Conservation (phyloP, 208 protist species). For the Leishmania martiniquensis region DNA sequence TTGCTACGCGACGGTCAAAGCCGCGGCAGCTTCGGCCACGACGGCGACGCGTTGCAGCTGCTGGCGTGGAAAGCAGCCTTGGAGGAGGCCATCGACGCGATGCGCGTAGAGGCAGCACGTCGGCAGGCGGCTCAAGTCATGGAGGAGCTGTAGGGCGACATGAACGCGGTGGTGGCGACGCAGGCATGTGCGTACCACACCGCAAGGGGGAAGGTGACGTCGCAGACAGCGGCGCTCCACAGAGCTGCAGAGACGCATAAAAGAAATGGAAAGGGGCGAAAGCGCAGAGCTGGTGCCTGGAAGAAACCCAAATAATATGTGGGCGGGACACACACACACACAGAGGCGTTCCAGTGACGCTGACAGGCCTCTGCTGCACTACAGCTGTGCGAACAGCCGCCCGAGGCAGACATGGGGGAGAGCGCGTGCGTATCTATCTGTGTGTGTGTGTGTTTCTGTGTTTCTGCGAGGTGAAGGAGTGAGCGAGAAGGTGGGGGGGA, state of each 20-base stretch:
- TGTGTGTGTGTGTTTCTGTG: too few relatives aligned
- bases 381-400: background rate
- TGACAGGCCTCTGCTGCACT: background rate
- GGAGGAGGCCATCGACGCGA: slow-evolving; percentile 50
- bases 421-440: too few relatives aligned
- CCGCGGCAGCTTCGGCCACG: slow-evolving; percentile 46
- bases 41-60: slow-evolving; percentile 56
- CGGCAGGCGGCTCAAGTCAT: slow-evolving; percentile 54
- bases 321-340: too few relatives aligned
- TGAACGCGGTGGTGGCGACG: background rate
- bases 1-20: slow-evolving; percentile 37
- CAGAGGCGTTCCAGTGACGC: too few relatives aligned
- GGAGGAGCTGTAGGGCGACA: slow-evolving; percentile 29
- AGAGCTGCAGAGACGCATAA: background rate
- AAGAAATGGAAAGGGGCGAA: background rate
- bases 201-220: background rate
- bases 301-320: too few relatives aligned
- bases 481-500: too few relatives aligned
- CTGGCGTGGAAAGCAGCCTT: slow-evolving; percentile 44
- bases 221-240: background rate
- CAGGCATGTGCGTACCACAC: background rate
- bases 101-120: slow-evolving; percentile 50
- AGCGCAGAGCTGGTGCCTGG: too few relatives aligned
- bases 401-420: background rate
- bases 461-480: too few relatives aligned